These are phyloP conservation scores for Diaporthe ilicicola DNA, from an alignment of 2,329 filamentous ascomycete species.

Conservation along the genomic window DNA sequence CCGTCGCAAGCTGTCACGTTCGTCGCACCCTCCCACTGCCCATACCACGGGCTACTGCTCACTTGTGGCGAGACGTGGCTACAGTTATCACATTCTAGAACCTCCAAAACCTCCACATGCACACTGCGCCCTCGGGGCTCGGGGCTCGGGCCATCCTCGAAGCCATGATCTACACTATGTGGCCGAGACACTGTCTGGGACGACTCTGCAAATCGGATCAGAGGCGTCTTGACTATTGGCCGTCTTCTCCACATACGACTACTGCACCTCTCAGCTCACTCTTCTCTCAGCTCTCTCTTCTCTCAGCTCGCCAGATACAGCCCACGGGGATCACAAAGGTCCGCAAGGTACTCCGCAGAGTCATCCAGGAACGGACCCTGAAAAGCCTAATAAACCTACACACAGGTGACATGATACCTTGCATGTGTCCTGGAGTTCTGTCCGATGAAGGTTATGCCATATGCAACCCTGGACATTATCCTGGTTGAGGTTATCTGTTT, in stretches of 20 bases:
- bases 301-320: neutral
- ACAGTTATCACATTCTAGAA: neutral
- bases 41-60: neutral
- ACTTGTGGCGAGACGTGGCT: neutral
- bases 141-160: neutral
- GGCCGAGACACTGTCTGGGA: conserved; percentile 14
- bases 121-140: neutral
- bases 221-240: conserved; percentile 6
- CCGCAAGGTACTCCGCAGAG: neutral
- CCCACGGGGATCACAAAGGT: neutral
- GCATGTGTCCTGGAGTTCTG: neutral
- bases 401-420: no score
- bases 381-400: neutral
- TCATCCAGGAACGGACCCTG: neutral
- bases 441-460: neutral
- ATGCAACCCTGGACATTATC: no score
- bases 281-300: no score
- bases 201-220: neutral
- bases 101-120: neutral
- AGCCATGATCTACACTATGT: neutral
- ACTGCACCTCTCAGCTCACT: conserved; percentile 5
- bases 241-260: neutral
- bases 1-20: neutral
- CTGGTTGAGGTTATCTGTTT: no score
- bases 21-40: neutral